Percentiles rank a stretch among this genome's conserved stretches.
Conservation (phyloP, 164 flowering plant species). For the Annona squamosa region DNA sequence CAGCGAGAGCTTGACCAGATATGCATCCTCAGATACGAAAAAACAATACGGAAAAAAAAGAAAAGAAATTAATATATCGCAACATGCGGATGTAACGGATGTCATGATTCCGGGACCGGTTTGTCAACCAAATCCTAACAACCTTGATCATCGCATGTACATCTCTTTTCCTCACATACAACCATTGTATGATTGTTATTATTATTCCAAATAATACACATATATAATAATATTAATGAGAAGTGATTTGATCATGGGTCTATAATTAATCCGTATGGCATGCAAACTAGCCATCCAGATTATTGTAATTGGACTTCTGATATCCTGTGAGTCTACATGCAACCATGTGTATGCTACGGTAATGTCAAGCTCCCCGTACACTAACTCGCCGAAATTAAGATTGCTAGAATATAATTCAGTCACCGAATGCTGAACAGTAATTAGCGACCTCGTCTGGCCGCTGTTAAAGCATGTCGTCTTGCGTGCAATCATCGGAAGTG, state of each 20-base stretch:
- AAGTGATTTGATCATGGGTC: too few species aligned
- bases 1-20: not conserved
- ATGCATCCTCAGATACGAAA: not conserved
- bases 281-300: too few species aligned
- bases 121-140: conserved; percentile 78
- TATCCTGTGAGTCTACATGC: too few species aligned
- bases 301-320: too few species aligned
- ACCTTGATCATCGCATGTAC: conserved; percentile 13
- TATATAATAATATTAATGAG: too few species aligned
- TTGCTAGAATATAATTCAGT: not conserved
- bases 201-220: not conserved
- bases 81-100: conserved; percentile 27
- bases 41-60: too few species aligned
- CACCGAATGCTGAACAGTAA: not conserved
- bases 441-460: not conserved
- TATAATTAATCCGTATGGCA: too few species aligned
- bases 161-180: conserved; percentile 6
- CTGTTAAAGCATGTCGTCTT: not conserved
- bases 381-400: too few species aligned
- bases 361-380: too few species aligned
- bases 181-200: conserved; percentile 1
- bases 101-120: conserved; percentile 40
- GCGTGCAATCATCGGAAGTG: not conserved
- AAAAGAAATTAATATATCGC: not conserved
- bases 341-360: too few species aligned